A percentile compares a stretch with the other conserved stretches of the same genome.
Evolutionary conservation across 257 asterid species (phyloP).

Genomic region (Leonotis leonurus): DNA sequence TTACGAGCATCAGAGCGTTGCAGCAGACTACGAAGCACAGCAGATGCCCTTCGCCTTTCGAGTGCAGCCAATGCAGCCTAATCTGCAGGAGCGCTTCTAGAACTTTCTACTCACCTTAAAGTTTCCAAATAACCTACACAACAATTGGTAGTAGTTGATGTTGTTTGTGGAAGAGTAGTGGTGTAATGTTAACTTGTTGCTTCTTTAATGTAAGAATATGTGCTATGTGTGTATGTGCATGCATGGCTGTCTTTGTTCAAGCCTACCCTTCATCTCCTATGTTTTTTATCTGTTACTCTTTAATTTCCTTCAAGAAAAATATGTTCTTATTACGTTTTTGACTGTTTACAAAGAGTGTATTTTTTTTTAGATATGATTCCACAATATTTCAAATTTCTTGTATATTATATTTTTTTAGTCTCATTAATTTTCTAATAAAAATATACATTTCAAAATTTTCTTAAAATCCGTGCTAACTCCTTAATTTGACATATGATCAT

Average conservation of each 20-base stretch:
- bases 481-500: no score
- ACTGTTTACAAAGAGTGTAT: no score
- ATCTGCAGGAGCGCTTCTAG: conserved; percentile 58
- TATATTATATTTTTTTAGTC: no score
- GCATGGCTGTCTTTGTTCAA: not conserved
- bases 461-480: no score
- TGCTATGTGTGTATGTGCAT: not conserved
- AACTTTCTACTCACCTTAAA: not conserved
- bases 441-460: not conserved
- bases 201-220: not conserved
- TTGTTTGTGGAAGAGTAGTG: conserved; percentile 3
- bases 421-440: no score
- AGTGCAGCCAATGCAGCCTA: conserved; percentile 76
- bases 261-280: not conserved
- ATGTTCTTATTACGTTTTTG: no score
- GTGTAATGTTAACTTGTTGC: not conserved
- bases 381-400: no score
- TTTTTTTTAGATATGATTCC: no score
- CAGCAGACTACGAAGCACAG: conserved; percentile 42
- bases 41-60: conserved; percentile 63
- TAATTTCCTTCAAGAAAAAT: no score
- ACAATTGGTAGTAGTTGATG: conserved; percentile 1
- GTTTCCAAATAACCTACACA: not conserved
- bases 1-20: conserved; percentile 39
- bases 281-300: no score